These are phyloP conservation scores for Cicer bijugum DNA, from an alignment of 306 rosid genomes.

Conservation along the genomic window DNA sequence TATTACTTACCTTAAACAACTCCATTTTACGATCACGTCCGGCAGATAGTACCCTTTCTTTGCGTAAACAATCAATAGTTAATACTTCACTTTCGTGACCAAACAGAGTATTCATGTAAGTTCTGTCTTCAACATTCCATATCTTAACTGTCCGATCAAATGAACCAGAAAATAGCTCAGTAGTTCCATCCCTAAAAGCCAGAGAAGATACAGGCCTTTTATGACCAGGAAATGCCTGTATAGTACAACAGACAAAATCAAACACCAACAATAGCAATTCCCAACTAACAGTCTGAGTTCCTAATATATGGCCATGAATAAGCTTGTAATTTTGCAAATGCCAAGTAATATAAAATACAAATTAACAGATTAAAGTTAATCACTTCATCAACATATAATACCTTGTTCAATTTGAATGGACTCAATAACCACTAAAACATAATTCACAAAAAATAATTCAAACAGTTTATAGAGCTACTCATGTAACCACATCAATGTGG, in stretches of 20 bases:
- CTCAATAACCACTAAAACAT: background rate
- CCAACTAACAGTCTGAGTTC: conserved; percentile 14
- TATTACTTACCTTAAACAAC: conserved; percentile 73
- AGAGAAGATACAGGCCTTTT: conserved; percentile 83
- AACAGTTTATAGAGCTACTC: background rate
- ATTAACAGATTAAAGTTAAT: background rate
- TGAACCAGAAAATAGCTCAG: conserved; percentile 96
- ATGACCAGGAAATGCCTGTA: conserved; percentile 95
- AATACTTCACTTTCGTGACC: conserved; percentile 94
- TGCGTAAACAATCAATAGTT: conserved; percentile 78
- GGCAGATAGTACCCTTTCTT: conserved; percentile 79
- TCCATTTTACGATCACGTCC: conserved; percentile 96
- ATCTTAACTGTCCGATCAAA: conserved; percentile 88
- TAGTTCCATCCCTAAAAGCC: conserved; percentile 86
- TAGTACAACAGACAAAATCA: conserved; percentile 27
- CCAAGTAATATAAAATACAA: background rate
- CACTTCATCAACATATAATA: background rate
- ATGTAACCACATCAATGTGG: background rate
- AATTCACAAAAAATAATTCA: conserved; percentile 2
- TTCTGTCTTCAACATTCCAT: conserved; percentile 97
- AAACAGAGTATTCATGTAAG: conserved; percentile 81
- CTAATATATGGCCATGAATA: background rate
- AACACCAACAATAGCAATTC: conserved; percentile 15
- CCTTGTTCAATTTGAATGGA: background rate
- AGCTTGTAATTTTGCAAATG: background rate